Evolutionary conservation across 352 stramenopile genomes (phyloP), one percentile per base, ranked within the genome.

Genomic region (Globisporangium apiculatum): DNA sequence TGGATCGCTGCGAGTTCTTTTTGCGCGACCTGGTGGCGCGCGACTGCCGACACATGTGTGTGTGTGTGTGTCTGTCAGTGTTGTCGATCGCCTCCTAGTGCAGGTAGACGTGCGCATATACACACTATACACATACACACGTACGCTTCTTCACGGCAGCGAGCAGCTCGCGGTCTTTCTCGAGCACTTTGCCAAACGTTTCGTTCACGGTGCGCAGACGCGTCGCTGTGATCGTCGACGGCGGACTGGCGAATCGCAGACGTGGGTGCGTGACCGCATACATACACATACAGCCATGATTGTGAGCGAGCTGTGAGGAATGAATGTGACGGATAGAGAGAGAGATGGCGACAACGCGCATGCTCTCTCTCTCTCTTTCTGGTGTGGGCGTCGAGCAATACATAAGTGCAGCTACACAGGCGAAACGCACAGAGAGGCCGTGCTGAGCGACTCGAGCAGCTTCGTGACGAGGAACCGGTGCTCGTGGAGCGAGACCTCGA

Each of bases 381-480:
- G 24, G 24, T 31, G 24, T 31, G 2, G 1, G 24, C 24, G 24
- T 3, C 24, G 24, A 31, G 24, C 24, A 31, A 31, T 31, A 31
- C 24, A 31, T 3, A 31, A 31, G 24, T 3, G 24, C 24, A 31
- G 24, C 24, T 31, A 31, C 24, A 31, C 24, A 31, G 24, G 24
- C 24, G 11, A 18, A n/a, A 55, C 58, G 58, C 48, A 65, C 59
- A 61, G 41, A 11, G 77, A 83, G 8, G 83, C 77, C 6, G 76
- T 79, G 62, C 76, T 75, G 14, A 93, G 73, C 36, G 80, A 86
- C 66, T 93, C 83, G 42, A 93, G 75, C 37, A 93, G 68, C 65
- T 93, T 93, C 12, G 82, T 91, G 53, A 89, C 81, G 18, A 93
- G 65, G 65, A 89, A 93, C 52, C 83, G 80, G 69, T 93, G 83